A percentile compares a stretch with the other conserved stretches of the same genome.
phyloP scores from a whole-genome alignment of 2,329 filamentous ascomycete species.

The Sporothrix euskadiensis region DNA sequence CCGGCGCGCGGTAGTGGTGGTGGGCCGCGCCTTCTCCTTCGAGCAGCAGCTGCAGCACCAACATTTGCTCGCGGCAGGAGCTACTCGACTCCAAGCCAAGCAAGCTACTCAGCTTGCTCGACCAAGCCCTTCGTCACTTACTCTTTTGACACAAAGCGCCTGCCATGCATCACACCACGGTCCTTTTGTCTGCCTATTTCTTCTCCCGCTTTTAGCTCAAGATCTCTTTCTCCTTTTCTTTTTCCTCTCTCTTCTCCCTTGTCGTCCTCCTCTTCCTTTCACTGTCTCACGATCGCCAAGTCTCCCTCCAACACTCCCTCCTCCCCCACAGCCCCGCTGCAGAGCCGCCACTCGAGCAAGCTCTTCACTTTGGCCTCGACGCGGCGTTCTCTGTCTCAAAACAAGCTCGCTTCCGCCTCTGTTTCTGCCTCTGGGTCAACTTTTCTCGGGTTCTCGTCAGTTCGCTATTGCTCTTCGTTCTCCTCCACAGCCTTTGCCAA shows the following conservation, averaged over 20 bases:
- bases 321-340: background rate
- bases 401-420: background rate
- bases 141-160: background rate
- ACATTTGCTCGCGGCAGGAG: constrained; percentile 5
- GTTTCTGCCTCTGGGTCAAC: background rate
- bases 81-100: background rate
- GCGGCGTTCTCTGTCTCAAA: background rate
- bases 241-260: background rate
- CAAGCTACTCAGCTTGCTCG: background rate
- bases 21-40: constrained; percentile 15
- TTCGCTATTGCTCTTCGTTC: constrained; percentile 3
- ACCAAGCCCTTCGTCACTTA: constrained; percentile 11
- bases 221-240: background rate
- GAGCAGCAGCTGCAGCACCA: background rate
- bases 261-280: background rate
- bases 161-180: background rate
- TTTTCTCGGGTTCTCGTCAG: background rate
- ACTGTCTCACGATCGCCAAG: background rate
- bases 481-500: constrained; percentile 30
- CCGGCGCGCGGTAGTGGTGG: background rate
- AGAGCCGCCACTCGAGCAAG: background rate
- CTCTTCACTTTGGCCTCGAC: background rate
- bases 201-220: constrained; percentile 11
- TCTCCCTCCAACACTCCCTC: background rate
- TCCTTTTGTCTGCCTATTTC: constrained; percentile 1